Evolutionary conservation across 2,329 filamentous ascomycete species (phyloP), one percentile per base, ranked within the genome.

Genomic region (Fusarium oligoseptatum): DNA sequence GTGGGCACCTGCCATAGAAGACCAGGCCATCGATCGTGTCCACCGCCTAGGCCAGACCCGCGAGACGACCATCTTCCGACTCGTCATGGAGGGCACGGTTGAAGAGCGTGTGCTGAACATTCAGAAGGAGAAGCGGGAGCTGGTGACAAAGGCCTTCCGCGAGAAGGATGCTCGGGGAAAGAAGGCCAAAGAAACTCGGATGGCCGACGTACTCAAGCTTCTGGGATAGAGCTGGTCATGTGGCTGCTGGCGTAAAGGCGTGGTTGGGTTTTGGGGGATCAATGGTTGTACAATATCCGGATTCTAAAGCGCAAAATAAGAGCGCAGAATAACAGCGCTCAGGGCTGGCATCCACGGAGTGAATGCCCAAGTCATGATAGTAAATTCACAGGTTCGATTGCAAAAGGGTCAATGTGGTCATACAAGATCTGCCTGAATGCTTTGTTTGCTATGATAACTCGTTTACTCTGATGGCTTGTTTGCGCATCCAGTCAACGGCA

Each of bases 1-100:
- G 95, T 98, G 95, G 93, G 95, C 95, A 2, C 95, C 95, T 0
- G 95, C 95, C 1, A 97, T 98, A 65, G 95, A 98, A 82, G 95
- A 97, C 76, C 95, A 98, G 81, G 95, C 95, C 4, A 89, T 97
- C 3, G 95, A 98, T 80, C 92, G 95, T 6, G 95, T 98, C 8
- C 94, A 98, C 80, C 89, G 95, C 1, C 87, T 98, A 0, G 95
- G 95, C 0, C 95, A 98, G 84, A 95, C 88, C 73, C 89, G 93
- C 41, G 89, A 92, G 70, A 95, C 93, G 0, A 95, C 91, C 1
- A 92, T 97, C 2, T 97, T 94, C 87, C 87, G 95, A 56, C 85
- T 98, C 11, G 90, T 98, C 2, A 93, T 97, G 84, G 93, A 97
- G 76, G 89, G 87, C 1, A 93, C 90, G 9, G 91, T 98, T 6